Evolutionary conservation across 179 eudicot genomes (phyloP), one percentile per base, ranked within the genome.

Genomic region (Silene vulgaris): DNA sequence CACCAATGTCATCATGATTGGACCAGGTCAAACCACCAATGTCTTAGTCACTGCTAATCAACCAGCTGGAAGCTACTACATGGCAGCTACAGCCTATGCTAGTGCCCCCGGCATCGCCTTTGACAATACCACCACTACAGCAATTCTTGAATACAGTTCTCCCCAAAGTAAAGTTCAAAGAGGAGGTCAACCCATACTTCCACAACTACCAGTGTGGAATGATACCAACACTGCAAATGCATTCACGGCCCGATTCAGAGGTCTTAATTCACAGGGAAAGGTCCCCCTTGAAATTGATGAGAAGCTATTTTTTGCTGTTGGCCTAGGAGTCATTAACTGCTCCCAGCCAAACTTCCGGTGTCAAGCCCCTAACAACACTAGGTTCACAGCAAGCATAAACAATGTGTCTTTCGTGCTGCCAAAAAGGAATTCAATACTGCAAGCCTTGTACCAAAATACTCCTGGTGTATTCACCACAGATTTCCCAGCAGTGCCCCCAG

Each of bases 71-170:
- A 90, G 85, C 28, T 91, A 93, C 77, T 91, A 88, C 82, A 87
- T 91, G 84, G 97, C 98, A 3, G 90, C 97, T 4, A 82, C 90
- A 4, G 93, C 98, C 71, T 93, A 93, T 67, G 86, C 90, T 50
- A 84, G 86, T 19, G 92, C 90, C 5, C 85, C 72, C 45, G 86
- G 83, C 7, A 85, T 78, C 29, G 86, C 90, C 5, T 93, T 88
- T 65, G 93, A 91, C 82, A 93, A 91, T 73, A 93, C 96, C 74
- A 93, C 98, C 71, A 83, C 96, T 60, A 91, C 97, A 4, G 97
- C 98, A 37, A 81, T 91, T 76, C 86, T 91, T 16, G 87, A 89
- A 78, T 93, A 93, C 80, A 79, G 45, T 57, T 43, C 85, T 54
- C 68, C 69, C 4, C 37, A 32, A 3, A 32, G 37, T 32, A 32